phyloP scores from a whole-genome alignment of 1,139 yeast genomes.

The Blastobotrys serpentis region DNA sequence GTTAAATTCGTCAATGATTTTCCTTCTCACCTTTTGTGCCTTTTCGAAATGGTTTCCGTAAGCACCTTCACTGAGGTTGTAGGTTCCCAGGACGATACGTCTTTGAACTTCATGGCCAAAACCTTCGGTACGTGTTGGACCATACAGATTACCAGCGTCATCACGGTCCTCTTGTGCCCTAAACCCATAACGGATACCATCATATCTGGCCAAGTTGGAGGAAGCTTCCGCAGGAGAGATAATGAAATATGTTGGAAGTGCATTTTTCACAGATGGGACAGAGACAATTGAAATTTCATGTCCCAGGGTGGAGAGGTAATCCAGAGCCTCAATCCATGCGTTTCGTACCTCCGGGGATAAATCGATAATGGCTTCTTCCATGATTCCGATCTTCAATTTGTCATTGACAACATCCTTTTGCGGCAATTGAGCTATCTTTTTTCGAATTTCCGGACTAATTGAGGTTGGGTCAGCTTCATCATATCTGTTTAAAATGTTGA shows the following conservation, averaged over 20 bases:
- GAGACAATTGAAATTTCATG: slow-evolving; percentile 63
- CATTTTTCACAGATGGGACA: slow-evolving; percentile 61
- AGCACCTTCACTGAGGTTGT: slow-evolving; percentile 72
- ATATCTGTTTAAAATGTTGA: slow-evolving; percentile 51
- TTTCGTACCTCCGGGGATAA: slow-evolving; percentile 48
- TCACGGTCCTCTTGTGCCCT: slow-evolving; percentile 46
- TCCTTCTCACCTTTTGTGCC: slow-evolving; percentile 68
- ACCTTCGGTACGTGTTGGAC: slow-evolving; percentile 58
- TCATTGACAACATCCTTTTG: slow-evolving; percentile 5
- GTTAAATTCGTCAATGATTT: slow-evolving; percentile 65
- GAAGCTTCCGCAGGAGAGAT: slow-evolving; percentile 92
- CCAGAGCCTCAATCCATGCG: slow-evolving; percentile 50
- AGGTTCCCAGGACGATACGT: slow-evolving; percentile 81
- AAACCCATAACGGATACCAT: slow-evolving; percentile 82
- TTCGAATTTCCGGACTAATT: slow-evolving; percentile 40
- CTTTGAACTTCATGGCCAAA: slow-evolving; percentile 84
- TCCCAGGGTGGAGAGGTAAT: slow-evolving; percentile 47
- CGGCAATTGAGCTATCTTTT: slow-evolving; percentile 23
- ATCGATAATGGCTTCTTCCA: slow-evolving; percentile 63
- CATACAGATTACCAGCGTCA: slow-evolving; percentile 43
- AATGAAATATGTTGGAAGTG: slow-evolving; percentile 84
- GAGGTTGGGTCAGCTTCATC: slow-evolving; percentile 85
- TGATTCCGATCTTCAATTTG: slow-evolving; percentile 61
- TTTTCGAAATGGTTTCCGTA: slow-evolving; percentile 74
- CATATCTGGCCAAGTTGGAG: slow-evolving; percentile 84